Conservation (phyloP, 2,329 filamentous ascomycete species). For the Paecilomyces variotii region DNA sequence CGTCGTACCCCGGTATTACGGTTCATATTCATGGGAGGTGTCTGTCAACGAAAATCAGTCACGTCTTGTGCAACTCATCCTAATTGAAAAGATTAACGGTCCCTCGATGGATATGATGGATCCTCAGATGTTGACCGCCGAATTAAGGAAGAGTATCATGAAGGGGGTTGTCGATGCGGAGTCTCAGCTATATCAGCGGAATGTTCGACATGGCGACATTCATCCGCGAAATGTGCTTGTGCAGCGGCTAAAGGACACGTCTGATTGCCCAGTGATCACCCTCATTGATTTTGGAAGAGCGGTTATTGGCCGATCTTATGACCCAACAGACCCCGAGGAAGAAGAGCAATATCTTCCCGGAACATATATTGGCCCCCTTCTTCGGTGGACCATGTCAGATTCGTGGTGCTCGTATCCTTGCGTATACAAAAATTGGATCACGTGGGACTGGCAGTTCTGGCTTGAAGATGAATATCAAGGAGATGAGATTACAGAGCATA, state of each 20-base stretch:
- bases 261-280: not conserved
- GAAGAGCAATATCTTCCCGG: not conserved
- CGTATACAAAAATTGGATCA: not conserved
- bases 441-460: not conserved
- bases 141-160: not conserved
- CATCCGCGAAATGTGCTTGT: too few relatives aligned
- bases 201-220: not conserved
- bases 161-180: not conserved
- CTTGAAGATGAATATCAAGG: not conserved
- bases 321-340: not conserved
- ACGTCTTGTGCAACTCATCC: not conserved
- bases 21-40: slow-evolving; percentile 6
- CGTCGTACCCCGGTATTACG: slow-evolving; percentile 12
- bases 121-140: not conserved
- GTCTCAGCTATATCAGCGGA: not conserved
- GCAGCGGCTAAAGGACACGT: too few relatives aligned
- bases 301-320: not conserved
- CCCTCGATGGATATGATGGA: not conserved
- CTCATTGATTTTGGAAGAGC: not conserved
- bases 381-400: not conserved
- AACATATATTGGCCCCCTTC: not conserved
- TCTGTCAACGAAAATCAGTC: not conserved
- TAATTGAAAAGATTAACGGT: not conserved
- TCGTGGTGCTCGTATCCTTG: not conserved
- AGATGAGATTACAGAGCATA: not conserved